phyloP scores from a whole-genome alignment of 2,329 filamentous ascomycete species.

The Pseudogymnoascus sp. region DNA sequence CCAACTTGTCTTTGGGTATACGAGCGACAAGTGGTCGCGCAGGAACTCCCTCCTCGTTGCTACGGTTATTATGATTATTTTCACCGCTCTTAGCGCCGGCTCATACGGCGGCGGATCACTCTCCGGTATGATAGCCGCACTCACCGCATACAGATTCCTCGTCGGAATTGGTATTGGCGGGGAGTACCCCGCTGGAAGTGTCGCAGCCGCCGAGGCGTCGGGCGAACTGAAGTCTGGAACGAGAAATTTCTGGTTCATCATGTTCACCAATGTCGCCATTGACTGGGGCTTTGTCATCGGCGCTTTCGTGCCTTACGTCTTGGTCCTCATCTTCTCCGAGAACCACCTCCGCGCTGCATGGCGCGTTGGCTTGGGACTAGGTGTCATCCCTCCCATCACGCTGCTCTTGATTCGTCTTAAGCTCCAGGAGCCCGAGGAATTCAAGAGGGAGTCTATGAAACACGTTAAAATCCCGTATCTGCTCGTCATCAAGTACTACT shows the following conservation, averaged over 20 bases:
- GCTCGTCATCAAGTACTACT: constrained; percentile 59
- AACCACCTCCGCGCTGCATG: constrained; percentile 67
- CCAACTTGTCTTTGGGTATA: constrained; percentile 72
- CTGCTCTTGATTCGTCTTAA: constrained; percentile 65
- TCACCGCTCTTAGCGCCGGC: constrained; percentile 70
- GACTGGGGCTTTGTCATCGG: constrained; percentile 78
- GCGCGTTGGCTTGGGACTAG: constrained; percentile 73
- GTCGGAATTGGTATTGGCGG: constrained; percentile 72
- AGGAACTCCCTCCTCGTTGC: constrained; percentile 75
- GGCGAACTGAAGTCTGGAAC: constrained; percentile 73
- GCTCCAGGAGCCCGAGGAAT: constrained; percentile 73
- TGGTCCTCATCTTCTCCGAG: constrained; percentile 46
- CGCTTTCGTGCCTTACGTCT: constrained; percentile 65
- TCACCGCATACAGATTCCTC: constrained; percentile 81
- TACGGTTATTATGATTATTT: constrained; percentile 76
- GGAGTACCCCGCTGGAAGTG: constrained; percentile 76
- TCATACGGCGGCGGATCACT: constrained; percentile 66
- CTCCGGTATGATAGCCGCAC: constrained; percentile 65
- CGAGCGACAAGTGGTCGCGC: constrained; percentile 76
- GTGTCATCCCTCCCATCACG: constrained; percentile 66
- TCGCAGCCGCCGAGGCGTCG: constrained; percentile 75
- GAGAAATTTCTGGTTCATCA: constrained; percentile 83
- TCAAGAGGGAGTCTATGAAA: constrained; percentile 39
- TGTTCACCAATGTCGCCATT: constrained; percentile 85
- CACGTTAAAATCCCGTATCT: constrained; percentile 46